Base-by-base conservation (phyloP, 352 stramenopile genomes). In the Phytophthora meadii region DNA sequence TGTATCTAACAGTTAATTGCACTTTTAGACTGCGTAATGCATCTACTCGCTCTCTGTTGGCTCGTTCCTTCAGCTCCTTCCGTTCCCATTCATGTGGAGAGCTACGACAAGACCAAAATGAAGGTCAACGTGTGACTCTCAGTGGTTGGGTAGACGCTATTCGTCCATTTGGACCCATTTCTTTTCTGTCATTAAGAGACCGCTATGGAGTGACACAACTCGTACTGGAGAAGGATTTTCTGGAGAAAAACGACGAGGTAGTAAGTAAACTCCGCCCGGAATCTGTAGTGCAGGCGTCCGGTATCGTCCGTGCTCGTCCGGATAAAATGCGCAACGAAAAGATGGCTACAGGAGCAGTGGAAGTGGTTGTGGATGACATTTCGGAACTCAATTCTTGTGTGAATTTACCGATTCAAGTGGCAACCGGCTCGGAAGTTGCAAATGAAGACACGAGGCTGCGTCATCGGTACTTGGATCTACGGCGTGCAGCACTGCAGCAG, bases 61-160 rank as follows among this genome's bases (percentile, higher is more conserved):
- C 50, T 46, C 65, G 73, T 12, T 47, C 53, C 59, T 65, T 68
- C 14, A 87, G 75, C 48, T 72, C 77, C 6, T 91, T 87, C 60
- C 87, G 84, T 11, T 81, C 84, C 40, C 87, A 93, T 65, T 93
- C 81, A 28, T 95, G 87, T 40, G 85, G 85, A 8, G 84, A 92
- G 46, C 70, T 95, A 40, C 81, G 84, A 27, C 64, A 81, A 24
- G 70, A 92, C 27, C 59, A 56, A 8, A 82, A 84, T 8, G 74
- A 74, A 5, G 85, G 78, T 3, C 62, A 86, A 25, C 73, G 73
- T 50, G 86, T 96, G 49, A 78, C 78, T 42, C 70, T 94, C 11
- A 90, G 79, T 60, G 88, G 88, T 2, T 96, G 88, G 88, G 81
- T 96, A 17, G 82, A 96, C 36, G 79, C 85, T 17, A 72, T 93